Evolutionary conservation across 352 stramenopile species (phyloP).

Genomic region (Globisporangium lucens): DNA sequence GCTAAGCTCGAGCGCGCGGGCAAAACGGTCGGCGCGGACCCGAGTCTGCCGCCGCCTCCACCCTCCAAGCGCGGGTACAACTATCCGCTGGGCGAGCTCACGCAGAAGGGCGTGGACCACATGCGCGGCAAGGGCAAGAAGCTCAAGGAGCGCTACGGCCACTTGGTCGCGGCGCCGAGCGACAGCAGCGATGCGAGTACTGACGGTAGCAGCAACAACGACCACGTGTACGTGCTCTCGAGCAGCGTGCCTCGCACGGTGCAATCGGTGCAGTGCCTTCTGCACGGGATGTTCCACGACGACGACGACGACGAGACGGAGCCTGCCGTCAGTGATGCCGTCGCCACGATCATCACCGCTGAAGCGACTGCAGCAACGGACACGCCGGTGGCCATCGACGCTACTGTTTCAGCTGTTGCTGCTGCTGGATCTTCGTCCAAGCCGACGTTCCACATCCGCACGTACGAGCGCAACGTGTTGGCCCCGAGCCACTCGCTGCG

Average conservation of each 20-base stretch:
- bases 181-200: not conserved
- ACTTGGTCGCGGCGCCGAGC: conserved; percentile 24
- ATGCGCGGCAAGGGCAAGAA: conserved; percentile 62
- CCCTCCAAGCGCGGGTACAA: conserved; percentile 31
- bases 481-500: conserved; percentile 54
- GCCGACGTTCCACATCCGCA: conserved; percentile 57
- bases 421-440: not conserved
- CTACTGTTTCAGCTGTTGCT: not conserved
- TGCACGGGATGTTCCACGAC: conserved; percentile 68
- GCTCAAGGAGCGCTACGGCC: conserved; percentile 45
- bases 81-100: conserved; percentile 60
- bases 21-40: conserved; percentile 44
- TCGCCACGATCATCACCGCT: not conserved
- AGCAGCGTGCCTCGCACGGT: conserved; percentile 74
- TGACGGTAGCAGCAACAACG: conserved; percentile 16
- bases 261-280: conserved; percentile 71
- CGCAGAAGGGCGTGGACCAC: conserved; percentile 60
- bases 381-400: not conserved
- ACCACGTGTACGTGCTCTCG: conserved; percentile 74
- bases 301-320: conserved; percentile 10
- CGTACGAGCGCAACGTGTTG: conserved; percentile 61
- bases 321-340: not conserved
- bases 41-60: conserved; percentile 40
- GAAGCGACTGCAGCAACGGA: not conserved
- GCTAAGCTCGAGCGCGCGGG: conserved; percentile 40